phyloP scores from a whole-genome alignment of 2,329 filamentous ascomycete genomes.

The Fusarium sp. region DNA sequence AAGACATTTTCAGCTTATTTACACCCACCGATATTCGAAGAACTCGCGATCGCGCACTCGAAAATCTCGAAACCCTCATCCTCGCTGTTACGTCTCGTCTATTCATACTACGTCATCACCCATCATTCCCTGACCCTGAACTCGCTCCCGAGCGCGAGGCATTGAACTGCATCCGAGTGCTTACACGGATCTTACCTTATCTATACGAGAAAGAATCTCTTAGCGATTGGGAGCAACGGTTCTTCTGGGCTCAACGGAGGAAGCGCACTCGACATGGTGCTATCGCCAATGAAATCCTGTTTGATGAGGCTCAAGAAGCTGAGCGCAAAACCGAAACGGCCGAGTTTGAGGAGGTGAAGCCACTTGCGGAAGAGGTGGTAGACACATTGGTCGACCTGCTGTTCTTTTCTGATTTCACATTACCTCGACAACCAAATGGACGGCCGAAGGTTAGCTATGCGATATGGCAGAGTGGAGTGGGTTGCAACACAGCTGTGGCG shows the following conservation, averaged over 20 bases:
- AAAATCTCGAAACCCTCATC: conserved; percentile 91
- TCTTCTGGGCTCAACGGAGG: conserved; percentile 87
- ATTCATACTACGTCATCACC: conserved; percentile 85
- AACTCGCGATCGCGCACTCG: conserved; percentile 84
- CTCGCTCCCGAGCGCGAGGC: conserved; percentile 87
- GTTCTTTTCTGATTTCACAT: conserved; percentile 91
- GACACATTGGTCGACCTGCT: conserved; percentile 90
- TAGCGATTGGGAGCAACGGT: conserved; percentile 87
- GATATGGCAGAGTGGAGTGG: conserved; percentile 98
- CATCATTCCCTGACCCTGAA: conserved; percentile 89
- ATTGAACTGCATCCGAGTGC: conserved; percentile 93
- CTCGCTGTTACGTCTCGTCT: conserved; percentile 86
- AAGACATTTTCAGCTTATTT: conserved; percentile 97
- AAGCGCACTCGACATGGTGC: conserved; percentile 77
- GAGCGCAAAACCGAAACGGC: conserved; percentile 63
- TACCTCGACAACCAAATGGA: conserved; percentile 77
- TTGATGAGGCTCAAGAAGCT: conserved; percentile 78
- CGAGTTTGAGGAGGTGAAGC: conserved; percentile 85
- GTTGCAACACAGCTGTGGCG: conserved; percentile 88
- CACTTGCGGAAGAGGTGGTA: conserved; percentile 91
- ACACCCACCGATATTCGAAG: conserved; percentile 89
- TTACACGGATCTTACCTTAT: conserved; percentile 91
- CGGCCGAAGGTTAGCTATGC: conserved; percentile 89
- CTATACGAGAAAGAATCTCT: conserved; percentile 91
- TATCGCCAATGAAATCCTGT: conserved; percentile 81